A percentile compares a stretch with the other conserved stretches of the same genome.
phyloP scores from a whole-genome alignment of 1,139 yeast genomes.

The Pichia sp. region DNA sequence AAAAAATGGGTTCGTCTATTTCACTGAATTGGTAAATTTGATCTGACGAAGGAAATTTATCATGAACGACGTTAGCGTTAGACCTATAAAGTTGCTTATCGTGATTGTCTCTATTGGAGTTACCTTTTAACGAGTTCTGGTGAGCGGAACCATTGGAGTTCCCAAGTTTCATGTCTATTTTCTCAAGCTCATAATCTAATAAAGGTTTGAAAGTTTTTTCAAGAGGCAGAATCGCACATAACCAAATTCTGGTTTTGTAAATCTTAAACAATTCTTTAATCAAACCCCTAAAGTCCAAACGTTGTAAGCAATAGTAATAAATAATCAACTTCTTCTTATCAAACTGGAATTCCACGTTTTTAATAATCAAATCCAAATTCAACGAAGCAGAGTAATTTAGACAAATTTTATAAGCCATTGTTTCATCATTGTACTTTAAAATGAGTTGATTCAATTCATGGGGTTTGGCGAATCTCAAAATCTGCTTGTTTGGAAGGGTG shows the following conservation, averaged over 20 bases:
- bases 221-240: conserved; percentile 70
- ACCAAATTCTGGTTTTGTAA: conserved; percentile 95
- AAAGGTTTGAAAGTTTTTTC: conserved; percentile 31
- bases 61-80: conserved; percentile 28
- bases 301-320: conserved; percentile 76
- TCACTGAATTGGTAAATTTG: conserved; percentile 26
- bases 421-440: conserved; percentile 66
- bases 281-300: conserved; percentile 87
- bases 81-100: conserved; percentile 21
- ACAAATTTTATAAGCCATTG: conserved; percentile 63
- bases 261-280: conserved; percentile 90
- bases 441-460: conserved; percentile 59
- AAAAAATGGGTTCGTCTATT: conserved; percentile 29
- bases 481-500: conserved; percentile 52
- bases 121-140: neutral
- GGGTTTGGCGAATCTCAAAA: conserved; percentile 64
- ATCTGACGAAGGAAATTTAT: conserved; percentile 29
- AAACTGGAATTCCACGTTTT: conserved; percentile 87
- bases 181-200: conserved; percentile 30
- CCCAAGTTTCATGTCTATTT: conserved; percentile 18
- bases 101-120: neutral
- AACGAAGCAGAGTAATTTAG: conserved; percentile 45
- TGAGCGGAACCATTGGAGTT: neutral
- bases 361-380: conserved; percentile 31
- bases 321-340: conserved; percentile 92